Percentiles rank a stretch among this genome's conserved stretches.
Conservation (phyloP, 768 basidiomycete genomes). For the Boletus speciosus region DNA sequence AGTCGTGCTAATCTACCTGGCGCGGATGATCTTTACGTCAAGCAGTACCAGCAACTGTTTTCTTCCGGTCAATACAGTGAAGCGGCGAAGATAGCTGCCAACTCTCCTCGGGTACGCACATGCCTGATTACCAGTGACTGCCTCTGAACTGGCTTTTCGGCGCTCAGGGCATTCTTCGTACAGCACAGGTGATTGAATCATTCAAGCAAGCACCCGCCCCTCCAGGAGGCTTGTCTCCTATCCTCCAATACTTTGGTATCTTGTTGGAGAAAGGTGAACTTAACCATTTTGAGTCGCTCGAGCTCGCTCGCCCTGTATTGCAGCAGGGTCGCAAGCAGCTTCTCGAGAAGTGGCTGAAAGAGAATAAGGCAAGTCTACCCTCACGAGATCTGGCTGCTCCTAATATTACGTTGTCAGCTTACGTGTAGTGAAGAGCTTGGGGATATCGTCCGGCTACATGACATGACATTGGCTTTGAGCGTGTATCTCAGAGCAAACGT, state of each 20-base stretch:
- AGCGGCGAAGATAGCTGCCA: conserved; percentile 96
- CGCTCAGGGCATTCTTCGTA: conserved; percentile 84
- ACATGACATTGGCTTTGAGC: conserved; percentile 95
- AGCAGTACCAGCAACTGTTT: conserved; percentile 92
- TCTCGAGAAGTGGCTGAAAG: conserved; percentile 98
- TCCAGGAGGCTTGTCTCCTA: conserved; percentile 88
- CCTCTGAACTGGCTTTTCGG: conserved; percentile 2
- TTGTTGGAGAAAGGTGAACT: conserved; percentile 98
- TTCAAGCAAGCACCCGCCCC: conserved; percentile 95
- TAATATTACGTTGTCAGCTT: conserved; percentile 49
- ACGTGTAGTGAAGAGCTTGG: conserved; percentile 99
- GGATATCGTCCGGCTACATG: conserved; percentile 90
- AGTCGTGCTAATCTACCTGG: conserved; percentile 94
- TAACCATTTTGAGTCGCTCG: conserved; percentile 93
- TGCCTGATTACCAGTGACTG: not conserved
- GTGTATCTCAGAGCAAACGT: conserved; percentile 97
- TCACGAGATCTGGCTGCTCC: conserved; percentile 4
- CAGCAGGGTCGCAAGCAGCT: conserved; percentile 96
- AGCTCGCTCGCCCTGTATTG: conserved; percentile 92
- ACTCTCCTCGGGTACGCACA: conserved; percentile 80
- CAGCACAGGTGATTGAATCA: conserved; percentile 90
- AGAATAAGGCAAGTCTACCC: conserved; percentile 75
- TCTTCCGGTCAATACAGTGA: conserved; percentile 84
- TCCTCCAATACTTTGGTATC: conserved; percentile 97
- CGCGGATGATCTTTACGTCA: conserved; percentile 93